Conservation (phyloP, 306 rosid species). For the Vigna angularis region DNA sequence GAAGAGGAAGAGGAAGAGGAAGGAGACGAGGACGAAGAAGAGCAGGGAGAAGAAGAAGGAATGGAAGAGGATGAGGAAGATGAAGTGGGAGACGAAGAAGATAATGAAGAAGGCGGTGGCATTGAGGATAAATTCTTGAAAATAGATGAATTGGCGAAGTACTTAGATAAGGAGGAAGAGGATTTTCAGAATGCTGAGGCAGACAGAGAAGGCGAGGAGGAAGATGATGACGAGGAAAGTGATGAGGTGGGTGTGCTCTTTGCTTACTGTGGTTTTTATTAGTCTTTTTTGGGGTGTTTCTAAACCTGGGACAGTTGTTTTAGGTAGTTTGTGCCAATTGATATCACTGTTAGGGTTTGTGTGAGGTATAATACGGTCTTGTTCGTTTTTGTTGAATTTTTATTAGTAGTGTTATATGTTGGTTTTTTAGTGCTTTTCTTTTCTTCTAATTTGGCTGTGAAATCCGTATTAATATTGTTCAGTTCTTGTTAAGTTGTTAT, state of each 20-base stretch:
- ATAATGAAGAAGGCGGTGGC: conserved; percentile 51
- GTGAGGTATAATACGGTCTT: background rate
- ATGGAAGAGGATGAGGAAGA: conserved; percentile 15
- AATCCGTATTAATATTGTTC: conserved; percentile 1
- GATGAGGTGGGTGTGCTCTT: conserved; percentile 56
- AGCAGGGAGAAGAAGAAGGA: conserved; percentile 27
- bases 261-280: conserved; percentile 19
- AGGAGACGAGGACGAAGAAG: conserved; percentile 21
- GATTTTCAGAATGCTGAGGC: conserved; percentile 61
- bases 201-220: conserved; percentile 44
- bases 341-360: background rate
- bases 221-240: conserved; percentile 62
- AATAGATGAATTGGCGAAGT: conserved; percentile 71
- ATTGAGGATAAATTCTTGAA: conserved; percentile 81
- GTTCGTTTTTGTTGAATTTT: no score
- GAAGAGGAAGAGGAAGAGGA: conserved; percentile 51
- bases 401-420: background rate
- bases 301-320: background rate
- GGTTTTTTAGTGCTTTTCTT: background rate
- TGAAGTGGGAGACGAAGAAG: conserved; percentile 31
- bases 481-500: conserved; percentile 6
- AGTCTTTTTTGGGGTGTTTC: background rate
- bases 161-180: conserved; percentile 70
- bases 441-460: background rate
- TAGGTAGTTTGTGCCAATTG: background rate